Evolutionary conservation across 1,284 basidiomycete species (phyloP).

Genomic region (Moesziomyces sp.): DNA sequence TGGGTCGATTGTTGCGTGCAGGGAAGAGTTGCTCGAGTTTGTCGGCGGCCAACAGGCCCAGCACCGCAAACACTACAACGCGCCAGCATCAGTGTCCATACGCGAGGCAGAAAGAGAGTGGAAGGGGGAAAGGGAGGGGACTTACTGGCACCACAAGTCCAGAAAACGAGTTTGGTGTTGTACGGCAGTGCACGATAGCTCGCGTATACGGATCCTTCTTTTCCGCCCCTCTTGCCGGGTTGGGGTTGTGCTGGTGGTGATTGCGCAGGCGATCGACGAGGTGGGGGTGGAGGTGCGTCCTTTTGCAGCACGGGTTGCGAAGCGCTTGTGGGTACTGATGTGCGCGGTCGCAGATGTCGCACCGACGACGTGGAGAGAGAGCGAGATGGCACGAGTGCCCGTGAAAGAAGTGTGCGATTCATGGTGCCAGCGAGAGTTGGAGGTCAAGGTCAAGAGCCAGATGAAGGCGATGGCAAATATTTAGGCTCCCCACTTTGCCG

Average conservation of each 20-base stretch:
- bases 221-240: constrained; percentile 9
- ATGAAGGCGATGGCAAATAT: no score
- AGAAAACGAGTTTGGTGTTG: constrained; percentile 36
- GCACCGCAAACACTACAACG: constrained; percentile 14
- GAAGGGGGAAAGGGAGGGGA: neutral
- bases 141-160: constrained; percentile 35
- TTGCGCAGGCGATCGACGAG: neutral
- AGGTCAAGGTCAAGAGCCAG: no score
- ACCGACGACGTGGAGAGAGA: no score
- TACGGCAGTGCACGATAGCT: constrained; percentile 26
- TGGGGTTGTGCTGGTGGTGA: neutral
- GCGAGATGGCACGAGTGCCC: no score
- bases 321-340: neutral
- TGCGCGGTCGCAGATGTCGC: no score
- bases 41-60: constrained; percentile 33
- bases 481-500: no score
- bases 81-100: no score
- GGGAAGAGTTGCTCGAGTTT: constrained; percentile 42
- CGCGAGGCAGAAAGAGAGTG: no score
- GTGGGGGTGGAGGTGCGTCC: constrained; percentile 6
- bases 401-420: no score
- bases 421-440: no score
- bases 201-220: constrained; percentile 9
- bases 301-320: constrained; percentile 19
- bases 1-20: constrained; percentile 24